phyloP scores from a whole-genome alignment of 2,329 filamentous ascomycete genomes.

The Venturiaceae sp. region DNA sequence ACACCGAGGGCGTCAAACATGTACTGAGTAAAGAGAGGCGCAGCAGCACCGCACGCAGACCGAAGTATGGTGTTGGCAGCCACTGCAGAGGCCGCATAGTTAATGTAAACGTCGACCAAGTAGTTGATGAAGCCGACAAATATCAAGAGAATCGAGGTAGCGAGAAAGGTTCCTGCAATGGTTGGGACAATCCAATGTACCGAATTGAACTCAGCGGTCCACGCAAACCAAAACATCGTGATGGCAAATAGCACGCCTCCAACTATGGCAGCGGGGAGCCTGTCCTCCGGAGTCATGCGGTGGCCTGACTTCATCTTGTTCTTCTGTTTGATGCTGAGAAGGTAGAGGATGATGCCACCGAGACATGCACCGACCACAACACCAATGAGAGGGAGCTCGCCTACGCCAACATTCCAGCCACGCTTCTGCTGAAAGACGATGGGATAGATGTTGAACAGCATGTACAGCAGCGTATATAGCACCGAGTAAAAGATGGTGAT shows the following conservation, averaged over 20 bases:
- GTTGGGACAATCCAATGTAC: constrained; percentile 51
- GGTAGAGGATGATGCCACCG: constrained; percentile 45
- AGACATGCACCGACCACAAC: constrained; percentile 48
- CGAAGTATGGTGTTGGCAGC: constrained; percentile 30
- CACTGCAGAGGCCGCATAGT: constrained; percentile 30
- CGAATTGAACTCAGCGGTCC: constrained; percentile 46
- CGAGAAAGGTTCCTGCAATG: constrained; percentile 41
- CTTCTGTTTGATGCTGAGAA: constrained; percentile 46
- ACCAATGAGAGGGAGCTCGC: constrained; percentile 70
- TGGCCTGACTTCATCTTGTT: constrained; percentile 39
- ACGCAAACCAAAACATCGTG: constrained; percentile 59
- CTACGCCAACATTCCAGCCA: constrained; percentile 66
- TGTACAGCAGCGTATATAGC: constrained; percentile 77
- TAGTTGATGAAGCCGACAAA: constrained; percentile 57
- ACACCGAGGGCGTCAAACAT: constrained; percentile 29
- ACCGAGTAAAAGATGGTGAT: constrained; percentile 51
- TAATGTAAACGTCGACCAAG: constrained; percentile 29
- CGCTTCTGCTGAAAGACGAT: constrained; percentile 71
- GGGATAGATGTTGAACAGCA: constrained; percentile 89
- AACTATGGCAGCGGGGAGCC: constrained; percentile 52
- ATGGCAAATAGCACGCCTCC: constrained; percentile 54
- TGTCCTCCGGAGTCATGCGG: constrained; percentile 55
- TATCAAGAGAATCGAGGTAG: constrained; percentile 52
- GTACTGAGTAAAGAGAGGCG: constrained; percentile 26
- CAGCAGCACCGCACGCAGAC: constrained; percentile 24